Evolutionary conservation across 208 protist species (phyloP).

Genomic region (Novymonas esmeraldas): DNA sequence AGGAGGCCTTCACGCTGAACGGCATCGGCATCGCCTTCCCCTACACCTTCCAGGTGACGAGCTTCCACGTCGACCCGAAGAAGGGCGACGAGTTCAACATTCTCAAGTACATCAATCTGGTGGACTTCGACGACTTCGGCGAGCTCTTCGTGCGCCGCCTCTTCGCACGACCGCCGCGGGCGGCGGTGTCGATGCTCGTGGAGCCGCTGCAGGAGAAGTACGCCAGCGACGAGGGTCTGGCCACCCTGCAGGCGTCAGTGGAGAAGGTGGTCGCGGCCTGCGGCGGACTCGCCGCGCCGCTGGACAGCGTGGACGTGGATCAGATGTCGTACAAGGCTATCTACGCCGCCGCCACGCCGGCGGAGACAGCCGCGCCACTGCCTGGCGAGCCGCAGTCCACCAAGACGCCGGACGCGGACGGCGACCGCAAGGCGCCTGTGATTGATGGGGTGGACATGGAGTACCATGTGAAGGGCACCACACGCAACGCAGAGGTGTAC

Average conservation of each 20-base stretch:
- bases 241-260: slow-evolving; percentile 53
- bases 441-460: slow-evolving; percentile 62
- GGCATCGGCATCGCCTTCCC: slow-evolving; percentile 30
- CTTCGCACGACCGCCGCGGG: slow-evolving; percentile 45
- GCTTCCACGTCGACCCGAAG: slow-evolving; percentile 67
- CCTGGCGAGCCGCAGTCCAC: slow-evolving; percentile 12
- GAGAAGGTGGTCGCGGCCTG: slow-evolving; percentile 40
- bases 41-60: slow-evolving; percentile 68
- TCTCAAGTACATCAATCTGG: slow-evolving; percentile 54
- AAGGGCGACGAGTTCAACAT: slow-evolving; percentile 57
- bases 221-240: slow-evolving; percentile 14
- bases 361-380: not conserved
- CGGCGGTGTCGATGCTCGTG: slow-evolving; percentile 71
- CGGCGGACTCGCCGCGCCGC: slow-evolving; percentile 35
- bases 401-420: slow-evolving; percentile 1
- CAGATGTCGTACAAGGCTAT: slow-evolving; percentile 28
- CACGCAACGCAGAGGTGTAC: slow-evolving; percentile 57
- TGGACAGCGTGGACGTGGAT: slow-evolving; percentile 31
- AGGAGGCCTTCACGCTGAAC: slow-evolving; percentile 24
- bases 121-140: slow-evolving; percentile 78
- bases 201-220: slow-evolving; percentile 58
- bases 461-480: slow-evolving; percentile 55
- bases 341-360: slow-evolving; percentile 8
- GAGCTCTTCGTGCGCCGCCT: slow-evolving; percentile 72
- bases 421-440: slow-evolving; percentile 1